phyloP scores from a whole-genome alignment of 2,329 filamentous ascomycete species.

The Lachnellula arida region DNA sequence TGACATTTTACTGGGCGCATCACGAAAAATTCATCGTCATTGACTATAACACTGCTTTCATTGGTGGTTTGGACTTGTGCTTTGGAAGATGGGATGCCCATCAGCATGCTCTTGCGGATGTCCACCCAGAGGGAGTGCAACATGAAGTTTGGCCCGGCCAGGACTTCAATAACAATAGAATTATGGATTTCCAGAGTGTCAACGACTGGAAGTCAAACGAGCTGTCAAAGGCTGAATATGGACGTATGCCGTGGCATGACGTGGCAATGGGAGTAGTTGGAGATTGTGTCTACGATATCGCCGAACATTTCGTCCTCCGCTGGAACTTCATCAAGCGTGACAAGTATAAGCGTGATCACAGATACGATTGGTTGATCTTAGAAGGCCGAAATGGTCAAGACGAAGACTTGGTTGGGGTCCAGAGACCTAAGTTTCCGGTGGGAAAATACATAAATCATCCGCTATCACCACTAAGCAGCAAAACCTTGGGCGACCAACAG shows the following conservation, averaged over 20 bases:
- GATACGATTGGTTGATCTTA: constrained; percentile 80
- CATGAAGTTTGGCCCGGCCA: constrained; percentile 92
- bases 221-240: constrained; percentile 83
- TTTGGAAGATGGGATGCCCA: constrained; percentile 91
- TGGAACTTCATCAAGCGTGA: constrained; percentile 98
- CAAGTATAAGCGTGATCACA: constrained; percentile 87
- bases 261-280: constrained; percentile 89
- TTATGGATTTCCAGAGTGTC: constrained; percentile 93
- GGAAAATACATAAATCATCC: constrained; percentile 86
- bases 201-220: constrained; percentile 91
- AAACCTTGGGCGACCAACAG: constrained; percentile 53
- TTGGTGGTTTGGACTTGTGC: constrained; percentile 90
- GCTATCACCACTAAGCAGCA: constrained; percentile 61
- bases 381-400: constrained; percentile 71
- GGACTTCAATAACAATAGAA: constrained; percentile 95
- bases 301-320: constrained; percentile 87
- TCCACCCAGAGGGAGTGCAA: constrained; percentile 76
- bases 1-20: constrained; percentile 98
- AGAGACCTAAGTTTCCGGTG: constrained; percentile 82
- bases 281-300: constrained; percentile 87
- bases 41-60: constrained; percentile 86
- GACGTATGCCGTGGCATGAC: constrained; percentile 98
- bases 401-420: constrained; percentile 83
- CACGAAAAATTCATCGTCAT: constrained; percentile 98
- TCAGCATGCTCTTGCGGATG: constrained; percentile 80